Evolutionary conservation across 108 stramenopile genomes (phyloP), one percentile per base, ranked within the genome.

Genomic region (Mayamaea pseudoterrestris): DNA sequence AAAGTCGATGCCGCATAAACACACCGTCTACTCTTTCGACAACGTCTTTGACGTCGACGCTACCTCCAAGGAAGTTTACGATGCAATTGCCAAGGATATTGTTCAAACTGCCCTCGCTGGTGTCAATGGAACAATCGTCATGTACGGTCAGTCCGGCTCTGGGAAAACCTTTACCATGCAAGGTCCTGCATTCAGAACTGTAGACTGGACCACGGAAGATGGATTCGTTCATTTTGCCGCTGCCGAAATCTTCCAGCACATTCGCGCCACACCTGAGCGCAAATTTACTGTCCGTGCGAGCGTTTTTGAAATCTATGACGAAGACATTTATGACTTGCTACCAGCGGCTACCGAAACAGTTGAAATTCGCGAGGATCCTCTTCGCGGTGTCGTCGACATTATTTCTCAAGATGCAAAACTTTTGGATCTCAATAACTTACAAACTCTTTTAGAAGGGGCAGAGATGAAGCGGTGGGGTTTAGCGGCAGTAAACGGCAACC

Each of bases 231-330:
- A 94, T 13, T 85, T 94, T 52, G 87, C 96, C 0, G 94, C 66
- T 22, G 71, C 75, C 47, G 93, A 96, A 57, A 81, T 98, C 40
- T 97, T 94, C 45, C 69, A 76, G 17, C 53, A 67, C 31, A 78
- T 93, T 50, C 49, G 50, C 1, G 16, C 29, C 45, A 71, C 65
- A 39, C 72, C 78, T 45, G 75, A 73, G 14, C 74, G 84, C 35
- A 90, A 93, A 52, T 94, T 88, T 49, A 61, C 93, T 11, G 97
- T 99, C 26, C 69, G 93, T 31, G 81, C 93, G 5, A 83, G 80
- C 30, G 98, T 95, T 59, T 65, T 95, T 27, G 98, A 99, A 63
- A 97, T 99, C 39, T 99, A 99, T 72, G 97, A 97, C 70, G 98
- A 99, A 66, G 94, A 99, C 47, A 92, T 98, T 53, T 70, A 93